phyloP scores from a whole-genome alignment of 2,329 filamentous ascomycete genomes.

The Colletotrichum orbiculare region DNA sequence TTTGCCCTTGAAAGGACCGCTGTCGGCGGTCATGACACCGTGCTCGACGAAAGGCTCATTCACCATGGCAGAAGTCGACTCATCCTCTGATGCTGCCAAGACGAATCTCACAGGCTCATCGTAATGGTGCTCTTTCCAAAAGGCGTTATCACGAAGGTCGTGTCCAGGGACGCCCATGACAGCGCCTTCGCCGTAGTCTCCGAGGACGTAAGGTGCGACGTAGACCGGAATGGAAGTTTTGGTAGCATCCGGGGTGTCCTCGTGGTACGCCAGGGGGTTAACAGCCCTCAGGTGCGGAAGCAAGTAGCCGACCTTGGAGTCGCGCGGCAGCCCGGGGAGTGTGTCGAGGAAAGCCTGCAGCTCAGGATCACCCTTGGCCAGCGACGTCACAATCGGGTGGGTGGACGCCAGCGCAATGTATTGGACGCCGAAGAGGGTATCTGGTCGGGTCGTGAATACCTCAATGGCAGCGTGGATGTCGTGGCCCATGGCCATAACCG shows the following conservation, averaged over 20 bases:
- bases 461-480: slow-evolving; percentile 64
- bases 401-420: slow-evolving; percentile 82
- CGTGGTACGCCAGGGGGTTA: slow-evolving; percentile 72
- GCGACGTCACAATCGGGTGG: slow-evolving; percentile 73
- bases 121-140: slow-evolving; percentile 79
- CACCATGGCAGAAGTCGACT: slow-evolving; percentile 53
- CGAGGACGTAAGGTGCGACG: slow-evolving; percentile 85
- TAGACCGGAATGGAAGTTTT: slow-evolving; percentile 77
- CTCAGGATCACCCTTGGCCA: slow-evolving; percentile 69
- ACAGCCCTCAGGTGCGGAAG: slow-evolving; percentile 70
- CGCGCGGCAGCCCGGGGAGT: slow-evolving; percentile 64
- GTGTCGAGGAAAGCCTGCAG: slow-evolving; percentile 76
- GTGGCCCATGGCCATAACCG: slow-evolving; percentile 59
- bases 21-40: slow-evolving; percentile 75
- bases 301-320: slow-evolving; percentile 75
- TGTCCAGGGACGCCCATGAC: slow-evolving; percentile 94
- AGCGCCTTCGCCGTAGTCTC: slow-evolving; percentile 86
- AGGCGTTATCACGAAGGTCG: slow-evolving; percentile 80
- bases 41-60: slow-evolving; percentile 71
- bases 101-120: slow-evolving; percentile 72
- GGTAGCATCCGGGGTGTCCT: slow-evolving; percentile 59
- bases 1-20: slow-evolving; percentile 73
- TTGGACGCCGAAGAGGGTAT: slow-evolving; percentile 88
- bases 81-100: slow-evolving; percentile 63
- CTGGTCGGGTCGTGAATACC: slow-evolving; percentile 86